These are phyloP conservation scores for Aspergillus fumigatiaffinis DNA, from an alignment of 2,329 filamentous ascomycete species.

Conservation along the genomic window DNA sequence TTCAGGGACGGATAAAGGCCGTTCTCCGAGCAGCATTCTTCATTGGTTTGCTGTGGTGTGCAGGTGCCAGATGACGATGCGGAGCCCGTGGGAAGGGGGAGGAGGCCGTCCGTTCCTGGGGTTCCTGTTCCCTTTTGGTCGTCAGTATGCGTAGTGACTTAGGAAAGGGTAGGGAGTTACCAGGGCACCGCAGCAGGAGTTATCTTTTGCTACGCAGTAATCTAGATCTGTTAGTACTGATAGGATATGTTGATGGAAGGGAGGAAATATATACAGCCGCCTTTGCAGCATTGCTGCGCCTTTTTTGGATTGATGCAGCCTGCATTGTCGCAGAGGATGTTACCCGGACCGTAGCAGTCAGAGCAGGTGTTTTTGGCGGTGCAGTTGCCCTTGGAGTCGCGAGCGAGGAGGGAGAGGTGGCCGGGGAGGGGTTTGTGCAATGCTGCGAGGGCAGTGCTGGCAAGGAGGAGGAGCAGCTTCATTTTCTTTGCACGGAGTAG, in stretches of 20 bases:
- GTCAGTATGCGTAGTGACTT: background rate
- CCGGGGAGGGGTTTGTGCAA: background rate
- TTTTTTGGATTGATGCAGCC: conserved; percentile 8
- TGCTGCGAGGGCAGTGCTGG: background rate
- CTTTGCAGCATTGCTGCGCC: conserved; percentile 6
- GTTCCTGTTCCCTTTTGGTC: background rate
- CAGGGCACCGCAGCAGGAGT: background rate
- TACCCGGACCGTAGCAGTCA: conserved; percentile 5
- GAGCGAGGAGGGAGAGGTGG: background rate
- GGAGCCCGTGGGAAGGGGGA: background rate
- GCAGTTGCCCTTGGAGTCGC: background rate
- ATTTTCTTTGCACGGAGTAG: background rate
- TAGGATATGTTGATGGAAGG: background rate
- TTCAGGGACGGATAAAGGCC: conserved; percentile 1
- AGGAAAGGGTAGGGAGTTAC: background rate
- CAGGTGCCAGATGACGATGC: background rate
- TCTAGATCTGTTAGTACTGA: background rate
- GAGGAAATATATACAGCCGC: background rate
- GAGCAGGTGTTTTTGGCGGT: conserved; percentile 1
- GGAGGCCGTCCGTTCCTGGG: background rate
- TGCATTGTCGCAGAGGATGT: conserved; percentile 6
- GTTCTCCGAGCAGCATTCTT: conserved; percentile 2
- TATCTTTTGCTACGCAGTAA: background rate
- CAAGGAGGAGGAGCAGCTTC: background rate
- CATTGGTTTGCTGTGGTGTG: background rate